Base-by-base conservation (phyloP, 148 eudicot genomes). In the Heliamphora exappendiculata region DNA sequence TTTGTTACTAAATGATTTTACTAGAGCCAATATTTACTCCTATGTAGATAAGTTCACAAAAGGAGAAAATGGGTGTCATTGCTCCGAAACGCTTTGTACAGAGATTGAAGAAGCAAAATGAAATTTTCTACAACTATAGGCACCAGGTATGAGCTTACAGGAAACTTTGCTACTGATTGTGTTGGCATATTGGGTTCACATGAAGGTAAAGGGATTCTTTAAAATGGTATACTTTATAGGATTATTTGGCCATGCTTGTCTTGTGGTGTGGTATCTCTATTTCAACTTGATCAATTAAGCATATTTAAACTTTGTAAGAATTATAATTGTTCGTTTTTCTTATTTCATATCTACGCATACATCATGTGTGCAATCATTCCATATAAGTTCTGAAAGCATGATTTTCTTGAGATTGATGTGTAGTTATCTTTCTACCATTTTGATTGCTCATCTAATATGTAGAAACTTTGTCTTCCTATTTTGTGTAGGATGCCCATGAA, bases 401-500 rank as follows among this genome's bases (percentile, higher is more conserved):
- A n/a, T 7, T 6, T 24, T 58, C 8, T 24, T 24, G 2, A 12
- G 37, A 49, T 39, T 22, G 33, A 16, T 39, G 49, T 17, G 20
- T 58, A 37, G 24, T n/a, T n/a, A n/a, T n/a, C n/a, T n/a, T n/a
- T n/a, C n/a, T n/a, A n/a, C n/a, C n/a, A 31, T 71, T 45, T 44
- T 74, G 50, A 74, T 5, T 50, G 41, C 34, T 34, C 16, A 12
- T 57, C 57, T 36, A 20, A 36, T 45, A 5, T 20, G 59, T n/a
- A 77, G 75, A 29, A 77, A 49, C 33, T 28, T 77, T 41, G 1
- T 63, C 54, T 19, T 53, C 64, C 67, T 53, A 7, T 76, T 78
- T 62, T 59, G 47, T 76, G 78, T 44, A 91, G 97, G 97, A 91
- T 84, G 97, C 97, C 70, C 97, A 91, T 79, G 97, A 91, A 80